Percentiles rank a stretch among this genome's conserved stretches.
Conservation (phyloP, 192 early-diverging fungal species). For the Obelidium mucronatum region DNA sequence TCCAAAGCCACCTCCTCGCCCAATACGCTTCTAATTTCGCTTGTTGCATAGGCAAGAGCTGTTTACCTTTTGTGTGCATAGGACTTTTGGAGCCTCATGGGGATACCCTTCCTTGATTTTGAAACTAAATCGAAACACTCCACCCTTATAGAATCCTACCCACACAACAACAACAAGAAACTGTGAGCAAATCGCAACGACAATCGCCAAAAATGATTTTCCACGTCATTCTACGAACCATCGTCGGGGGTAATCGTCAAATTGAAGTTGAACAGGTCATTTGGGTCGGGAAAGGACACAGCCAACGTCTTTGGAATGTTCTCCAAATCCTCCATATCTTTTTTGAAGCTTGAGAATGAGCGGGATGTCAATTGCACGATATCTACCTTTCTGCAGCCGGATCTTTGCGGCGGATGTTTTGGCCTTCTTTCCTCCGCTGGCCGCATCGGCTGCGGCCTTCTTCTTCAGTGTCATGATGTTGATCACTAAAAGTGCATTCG, state of each 20-base stretch:
- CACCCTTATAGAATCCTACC: slow-evolving; percentile 84
- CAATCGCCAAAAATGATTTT: slow-evolving; percentile 15
- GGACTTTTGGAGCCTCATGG: slow-evolving; percentile 89
- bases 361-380: not conserved
- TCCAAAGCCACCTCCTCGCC: too few relatives aligned
- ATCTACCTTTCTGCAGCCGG: slow-evolving; percentile 89
- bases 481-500: slow-evolving; percentile 62
- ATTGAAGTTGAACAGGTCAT: slow-evolving; percentile 83
- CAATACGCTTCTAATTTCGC: too few relatives aligned
- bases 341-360: not conserved
- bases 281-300: slow-evolving; percentile 76
- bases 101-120: slow-evolving; percentile 89
- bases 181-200: slow-evolving; percentile 7
- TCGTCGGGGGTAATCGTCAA: slow-evolving; percentile 88
- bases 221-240: too few relatives aligned
- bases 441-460: slow-evolving; percentile 68
- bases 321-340: slow-evolving; percentile 87
- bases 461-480: slow-evolving; percentile 93
- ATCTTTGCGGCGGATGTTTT: slow-evolving; percentile 87
- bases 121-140: slow-evolving; percentile 84
- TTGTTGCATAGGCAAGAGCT: not conserved
- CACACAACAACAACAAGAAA: not conserved
- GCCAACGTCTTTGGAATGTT: slow-evolving; percentile 76
- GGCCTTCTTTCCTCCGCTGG: slow-evolving; percentile 65
- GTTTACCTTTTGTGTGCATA: slow-evolving; percentile 83